These are phyloP conservation scores for Agaricales sp. DNA, from an alignment of 1,284 basidiomycete species.

Conservation along the genomic window DNA sequence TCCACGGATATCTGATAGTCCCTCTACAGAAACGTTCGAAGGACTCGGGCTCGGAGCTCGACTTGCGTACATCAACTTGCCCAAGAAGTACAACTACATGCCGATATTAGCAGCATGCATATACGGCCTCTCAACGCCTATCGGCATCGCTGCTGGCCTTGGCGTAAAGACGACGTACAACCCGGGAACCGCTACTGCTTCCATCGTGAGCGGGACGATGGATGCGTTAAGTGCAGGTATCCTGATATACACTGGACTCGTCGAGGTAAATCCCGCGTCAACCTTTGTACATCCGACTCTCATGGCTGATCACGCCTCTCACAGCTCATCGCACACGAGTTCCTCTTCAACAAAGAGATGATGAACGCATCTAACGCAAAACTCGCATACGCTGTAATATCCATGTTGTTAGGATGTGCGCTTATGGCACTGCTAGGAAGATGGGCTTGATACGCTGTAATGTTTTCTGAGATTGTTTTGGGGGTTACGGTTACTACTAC, in stretches of 20 bases:
- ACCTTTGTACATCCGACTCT: not conserved
- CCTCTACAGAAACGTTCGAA: conserved; percentile 71
- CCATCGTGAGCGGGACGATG: conserved; percentile 75
- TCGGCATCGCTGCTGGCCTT: conserved; percentile 79
- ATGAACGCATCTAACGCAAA: conserved; percentile 52
- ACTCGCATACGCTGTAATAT: conserved; percentile 59
- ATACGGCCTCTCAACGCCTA: conserved; percentile 75
- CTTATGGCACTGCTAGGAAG: conserved; percentile 79
- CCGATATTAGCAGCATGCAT: conserved; percentile 56
- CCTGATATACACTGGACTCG: conserved; percentile 83
- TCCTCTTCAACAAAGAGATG: conserved; percentile 83
- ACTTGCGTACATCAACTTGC: conserved; percentile 64
- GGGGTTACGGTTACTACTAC: no score
- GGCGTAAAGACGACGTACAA: conserved; percentile 80
- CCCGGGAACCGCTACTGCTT: conserved; percentile 62
- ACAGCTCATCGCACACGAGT: conserved; percentile 84
- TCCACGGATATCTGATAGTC: no score
- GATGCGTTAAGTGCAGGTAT: conserved; percentile 86
- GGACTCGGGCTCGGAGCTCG: conserved; percentile 86
- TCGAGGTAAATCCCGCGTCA: conserved; percentile 47
- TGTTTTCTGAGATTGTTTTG: no score
- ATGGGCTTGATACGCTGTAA: conserved; percentile 58
- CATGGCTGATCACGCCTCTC: conserved; percentile 6
- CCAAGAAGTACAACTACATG: conserved; percentile 46
- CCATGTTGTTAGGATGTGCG: conserved; percentile 70